Evolutionary conservation across 805 yeast genomes (phyloP).

Genomic region (Starmerella potacharoeniae): DNA sequence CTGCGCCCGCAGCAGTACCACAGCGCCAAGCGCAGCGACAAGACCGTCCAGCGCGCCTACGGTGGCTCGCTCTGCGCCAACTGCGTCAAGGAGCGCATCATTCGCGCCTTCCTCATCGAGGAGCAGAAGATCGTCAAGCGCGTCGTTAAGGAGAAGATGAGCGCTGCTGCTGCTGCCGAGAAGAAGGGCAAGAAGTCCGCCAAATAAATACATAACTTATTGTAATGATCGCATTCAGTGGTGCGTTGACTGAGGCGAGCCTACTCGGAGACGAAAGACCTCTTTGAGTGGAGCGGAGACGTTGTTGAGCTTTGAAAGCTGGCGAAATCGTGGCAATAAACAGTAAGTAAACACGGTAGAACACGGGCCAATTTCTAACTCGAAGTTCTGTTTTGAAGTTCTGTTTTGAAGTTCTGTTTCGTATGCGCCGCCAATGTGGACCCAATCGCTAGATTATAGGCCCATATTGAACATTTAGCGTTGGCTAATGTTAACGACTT

Average conservation of each 20-base stretch:
- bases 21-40: slow-evolving; percentile 84
- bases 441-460: too few species aligned
- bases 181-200: slow-evolving; percentile 26
- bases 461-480: too few species aligned
- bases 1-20: slow-evolving; percentile 99
- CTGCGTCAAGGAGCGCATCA: slow-evolving; percentile 98
- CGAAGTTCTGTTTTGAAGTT: too few species aligned
- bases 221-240: slow-evolving; percentile 8
- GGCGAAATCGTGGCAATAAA: too few species aligned
- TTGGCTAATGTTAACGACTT: too few species aligned
- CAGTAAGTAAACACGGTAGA: too few species aligned
- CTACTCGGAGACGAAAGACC: too few species aligned
- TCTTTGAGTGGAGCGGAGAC: too few species aligned
- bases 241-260: neutral
- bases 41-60: slow-evolving; percentile 98
- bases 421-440: too few species aligned
- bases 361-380: too few species aligned
- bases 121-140: slow-evolving; percentile 99
- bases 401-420: too few species aligned
- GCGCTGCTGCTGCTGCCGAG: slow-evolving; percentile 56
- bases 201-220: slow-evolving; percentile 23
- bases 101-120: slow-evolving; percentile 98
- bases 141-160: slow-evolving; percentile 93
- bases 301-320: too few species aligned
- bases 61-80: slow-evolving; percentile 97